These are phyloP conservation scores for Teratosphaeria destructans DNA, from an alignment of 2,329 filamentous ascomycete species.

Conservation along the genomic window DNA sequence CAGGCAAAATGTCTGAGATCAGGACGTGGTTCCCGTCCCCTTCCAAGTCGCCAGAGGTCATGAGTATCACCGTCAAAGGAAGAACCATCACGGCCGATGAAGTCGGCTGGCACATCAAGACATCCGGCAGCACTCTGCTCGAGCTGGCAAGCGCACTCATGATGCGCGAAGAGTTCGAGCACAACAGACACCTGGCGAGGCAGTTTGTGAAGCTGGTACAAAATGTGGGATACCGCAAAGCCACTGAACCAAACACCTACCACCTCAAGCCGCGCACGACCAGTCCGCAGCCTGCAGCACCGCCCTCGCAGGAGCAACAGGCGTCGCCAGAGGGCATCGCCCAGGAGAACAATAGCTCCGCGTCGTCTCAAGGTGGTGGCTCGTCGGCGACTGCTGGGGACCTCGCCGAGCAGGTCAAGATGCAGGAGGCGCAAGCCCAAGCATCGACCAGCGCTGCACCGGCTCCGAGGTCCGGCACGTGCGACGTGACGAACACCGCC, in stretches of 20 bases:
- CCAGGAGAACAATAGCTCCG: not conserved
- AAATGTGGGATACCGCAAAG: not conserved
- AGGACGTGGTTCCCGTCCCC: not conserved
- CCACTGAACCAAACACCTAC: not conserved
- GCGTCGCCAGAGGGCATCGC: not conserved
- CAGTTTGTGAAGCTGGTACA: not conserved
- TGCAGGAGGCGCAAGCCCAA: no score
- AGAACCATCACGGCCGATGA: not conserved
- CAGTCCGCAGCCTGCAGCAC: not conserved
- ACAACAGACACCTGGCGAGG: not conserved
- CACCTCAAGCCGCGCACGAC: not conserved
- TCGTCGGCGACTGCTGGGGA: not conserved
- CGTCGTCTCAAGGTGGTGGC: not conserved
- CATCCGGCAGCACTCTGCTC: not conserved
- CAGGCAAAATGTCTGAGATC: not conserved
- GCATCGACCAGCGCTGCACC: no score
- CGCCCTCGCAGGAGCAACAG: no score
- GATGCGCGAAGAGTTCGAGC: not conserved
- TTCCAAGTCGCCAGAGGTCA: not conserved
- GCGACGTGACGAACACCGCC: not conserved
- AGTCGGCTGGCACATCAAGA: not conserved
- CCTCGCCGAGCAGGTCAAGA: not conserved
- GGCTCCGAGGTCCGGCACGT: no score
- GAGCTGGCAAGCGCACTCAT: not conserved
- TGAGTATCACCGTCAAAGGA: not conserved